Conservation (phyloP, 2,329 filamentous ascomycete genomes). For the Rhexocercosporidium sp. region DNA sequence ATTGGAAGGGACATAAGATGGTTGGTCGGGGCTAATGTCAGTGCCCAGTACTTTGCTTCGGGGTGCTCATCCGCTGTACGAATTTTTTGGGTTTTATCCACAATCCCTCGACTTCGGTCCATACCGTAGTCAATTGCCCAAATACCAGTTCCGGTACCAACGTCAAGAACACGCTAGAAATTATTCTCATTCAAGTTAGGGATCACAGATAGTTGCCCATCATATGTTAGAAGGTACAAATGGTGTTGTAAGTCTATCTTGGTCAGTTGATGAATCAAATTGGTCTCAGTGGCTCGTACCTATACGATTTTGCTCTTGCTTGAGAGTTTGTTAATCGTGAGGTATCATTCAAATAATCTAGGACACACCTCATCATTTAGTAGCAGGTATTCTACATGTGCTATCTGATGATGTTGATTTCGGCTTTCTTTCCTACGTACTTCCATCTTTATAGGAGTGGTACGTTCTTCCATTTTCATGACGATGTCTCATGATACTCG, state of each 20-base stretch:
- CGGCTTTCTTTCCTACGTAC: background rate
- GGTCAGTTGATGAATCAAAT: background rate
- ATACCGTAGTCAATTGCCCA: conserved; percentile 8
- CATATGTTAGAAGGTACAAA: conserved; percentile 15
- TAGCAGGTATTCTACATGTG: conserved; percentile 12
- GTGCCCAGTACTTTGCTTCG: conserved; percentile 35
- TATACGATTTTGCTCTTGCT: background rate
- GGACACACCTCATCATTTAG: conserved; percentile 17
- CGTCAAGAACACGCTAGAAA: conserved; percentile 43
- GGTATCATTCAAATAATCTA: background rate
- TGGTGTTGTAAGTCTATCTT: conserved; percentile 25
- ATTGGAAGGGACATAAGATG: conserved; percentile 52
- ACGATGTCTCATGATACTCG: conserved; percentile 46
- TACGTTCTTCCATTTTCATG: conserved; percentile 41
- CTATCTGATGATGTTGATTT: background rate
- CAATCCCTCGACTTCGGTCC: background rate
- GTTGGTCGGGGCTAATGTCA: conserved; percentile 45
- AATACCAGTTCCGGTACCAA: conserved; percentile 43
- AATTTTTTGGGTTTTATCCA: background rate
- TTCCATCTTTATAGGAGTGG: conserved; percentile 33
- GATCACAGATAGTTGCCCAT: conserved; percentile 22
- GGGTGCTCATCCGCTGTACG: conserved; percentile 34
- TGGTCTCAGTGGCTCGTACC: background rate
- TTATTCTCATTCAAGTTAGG: conserved; percentile 17
- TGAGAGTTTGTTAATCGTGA: background rate